Evolutionary conservation across 441 rosid species (phyloP).

Genomic region (Corymbia citriodora): DNA sequence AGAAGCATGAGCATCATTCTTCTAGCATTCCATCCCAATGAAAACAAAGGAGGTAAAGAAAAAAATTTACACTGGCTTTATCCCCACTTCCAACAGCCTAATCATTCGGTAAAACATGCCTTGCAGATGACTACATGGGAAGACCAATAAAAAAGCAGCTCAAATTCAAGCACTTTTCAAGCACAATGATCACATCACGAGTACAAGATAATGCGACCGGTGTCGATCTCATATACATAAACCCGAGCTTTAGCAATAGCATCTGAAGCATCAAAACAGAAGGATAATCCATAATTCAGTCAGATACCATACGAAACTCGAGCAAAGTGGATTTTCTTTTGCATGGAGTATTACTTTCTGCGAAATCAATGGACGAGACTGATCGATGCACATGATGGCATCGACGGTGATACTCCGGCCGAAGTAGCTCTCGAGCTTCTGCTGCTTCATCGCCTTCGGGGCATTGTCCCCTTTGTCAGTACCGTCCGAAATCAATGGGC

Average conservation of each 20-base stretch:
- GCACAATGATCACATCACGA: too few species aligned
- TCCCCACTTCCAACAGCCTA: slow-evolving; percentile 91
- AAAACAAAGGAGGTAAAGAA: neutral
- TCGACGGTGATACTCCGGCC: slow-evolving; percentile 88
- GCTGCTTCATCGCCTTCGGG: slow-evolving; percentile 82
- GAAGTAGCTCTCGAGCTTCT: slow-evolving; percentile 81
- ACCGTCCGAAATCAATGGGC: slow-evolving; percentile 37
- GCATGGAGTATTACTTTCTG: neutral
- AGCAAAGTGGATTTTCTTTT: neutral
- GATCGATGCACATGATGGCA: slow-evolving; percentile 92
- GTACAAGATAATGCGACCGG: too few species aligned
- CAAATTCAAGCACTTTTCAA: neutral
- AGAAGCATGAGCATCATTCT: neutral
- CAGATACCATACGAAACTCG: neutral
- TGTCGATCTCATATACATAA: neutral
- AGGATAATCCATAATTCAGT: neutral
- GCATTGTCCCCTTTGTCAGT: slow-evolving; percentile 94
- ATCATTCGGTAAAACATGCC: slow-evolving; percentile 89
- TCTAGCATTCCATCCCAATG: neutral
- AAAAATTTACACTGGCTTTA: slow-evolving; percentile 70
- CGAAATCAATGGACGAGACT: neutral
- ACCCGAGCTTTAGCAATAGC: neutral
- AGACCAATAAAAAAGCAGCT: neutral
- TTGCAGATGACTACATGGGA: slow-evolving; percentile 64
- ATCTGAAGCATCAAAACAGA: neutral